These are phyloP conservation scores for Claviceps sp. DNA, from an alignment of 2,329 filamentous ascomycete species.

Conservation along the genomic window DNA sequence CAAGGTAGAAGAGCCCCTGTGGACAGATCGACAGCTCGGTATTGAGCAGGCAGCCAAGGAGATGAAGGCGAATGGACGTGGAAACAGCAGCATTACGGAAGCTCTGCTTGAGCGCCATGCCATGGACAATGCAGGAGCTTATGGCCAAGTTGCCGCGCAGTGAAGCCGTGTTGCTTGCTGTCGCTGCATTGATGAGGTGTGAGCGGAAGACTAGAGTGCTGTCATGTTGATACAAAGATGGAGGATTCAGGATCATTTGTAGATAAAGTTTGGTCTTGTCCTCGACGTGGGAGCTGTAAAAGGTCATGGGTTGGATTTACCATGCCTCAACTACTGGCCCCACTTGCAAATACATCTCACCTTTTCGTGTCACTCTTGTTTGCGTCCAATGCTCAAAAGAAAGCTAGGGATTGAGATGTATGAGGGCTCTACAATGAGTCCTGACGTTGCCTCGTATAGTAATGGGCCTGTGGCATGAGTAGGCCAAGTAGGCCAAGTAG, in stretches of 20 bases:
- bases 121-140: constrained; percentile 17
- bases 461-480: background rate
- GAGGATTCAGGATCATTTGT: too few relatives aligned
- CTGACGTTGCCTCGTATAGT: background rate
- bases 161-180: background rate
- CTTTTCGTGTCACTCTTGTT: too few relatives aligned
- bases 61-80: constrained; percentile 34
- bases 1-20: constrained; percentile 57
- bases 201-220: too few relatives aligned
- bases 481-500: background rate
- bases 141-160: constrained; percentile 15
- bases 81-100: constrained; percentile 35
- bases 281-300: too few relatives aligned
- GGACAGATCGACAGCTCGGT: constrained; percentile 81
- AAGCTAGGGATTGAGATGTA: too few relatives aligned
- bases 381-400: too few relatives aligned
- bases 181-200: background rate
- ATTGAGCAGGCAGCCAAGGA: constrained; percentile 53
- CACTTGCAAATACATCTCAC: too few relatives aligned
- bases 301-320: too few relatives aligned
- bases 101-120: constrained; percentile 44
- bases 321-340: too few relatives aligned
- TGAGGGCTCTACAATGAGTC: background rate
- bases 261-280: too few relatives aligned
- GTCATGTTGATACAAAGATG: too few relatives aligned